Evolutionary conservation across 2,329 filamentous ascomycete genomes (phyloP).

Genomic region (Phyllosticta paracitricarpa): DNA sequence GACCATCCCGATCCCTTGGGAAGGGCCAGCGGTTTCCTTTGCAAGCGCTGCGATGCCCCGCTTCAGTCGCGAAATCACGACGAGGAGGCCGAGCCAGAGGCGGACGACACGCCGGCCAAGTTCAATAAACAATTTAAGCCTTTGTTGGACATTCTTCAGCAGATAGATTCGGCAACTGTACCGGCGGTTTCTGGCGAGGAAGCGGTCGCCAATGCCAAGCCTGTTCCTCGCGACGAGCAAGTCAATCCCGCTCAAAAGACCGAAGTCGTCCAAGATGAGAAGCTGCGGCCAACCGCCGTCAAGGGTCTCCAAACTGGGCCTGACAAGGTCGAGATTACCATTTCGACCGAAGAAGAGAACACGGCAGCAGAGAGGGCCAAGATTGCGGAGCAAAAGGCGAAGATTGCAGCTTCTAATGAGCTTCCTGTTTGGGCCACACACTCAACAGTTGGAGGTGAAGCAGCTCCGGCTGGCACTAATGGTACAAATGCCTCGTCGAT

Average conservation of each 20-base stretch:
- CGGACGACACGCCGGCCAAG: slow-evolving; percentile 41
- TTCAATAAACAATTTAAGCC: slow-evolving; percentile 73
- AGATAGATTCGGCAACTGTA: slow-evolving; percentile 65
- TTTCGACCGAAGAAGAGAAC: slow-evolving; percentile 55
- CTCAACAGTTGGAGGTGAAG: slow-evolving; percentile 54
- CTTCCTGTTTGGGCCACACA: slow-evolving; percentile 63
- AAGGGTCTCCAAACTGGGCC: slow-evolving; percentile 57
- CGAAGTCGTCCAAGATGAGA: slow-evolving; percentile 44
- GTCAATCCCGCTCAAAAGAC: slow-evolving; percentile 54
- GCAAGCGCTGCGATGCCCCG: slow-evolving; percentile 62
- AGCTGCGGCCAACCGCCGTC: slow-evolving; percentile 55
- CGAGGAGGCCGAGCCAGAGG: slow-evolving; percentile 39
- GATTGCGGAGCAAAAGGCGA: slow-evolving; percentile 55
- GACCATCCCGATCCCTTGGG: slow-evolving; percentile 54
- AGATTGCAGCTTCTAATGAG: slow-evolving; percentile 57
- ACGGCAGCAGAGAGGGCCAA: slow-evolving; percentile 57
- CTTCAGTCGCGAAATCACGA: slow-evolving; percentile 37
- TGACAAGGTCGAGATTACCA: slow-evolving; percentile 59
- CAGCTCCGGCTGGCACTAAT: neutral
- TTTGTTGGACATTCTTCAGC: slow-evolving; percentile 63
- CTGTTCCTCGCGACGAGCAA: slow-evolving; percentile 56
- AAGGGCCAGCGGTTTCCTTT: slow-evolving; percentile 59
- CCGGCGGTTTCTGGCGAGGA: slow-evolving; percentile 64
- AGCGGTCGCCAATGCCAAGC: slow-evolving; percentile 52
- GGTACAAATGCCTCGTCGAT: slow-evolving; percentile 12